Percentiles rank a stretch among this genome's conserved stretches.
Conservation (phyloP, 2,329 filamentous ascomycete species). For the Talaromyces rugulosus region DNA sequence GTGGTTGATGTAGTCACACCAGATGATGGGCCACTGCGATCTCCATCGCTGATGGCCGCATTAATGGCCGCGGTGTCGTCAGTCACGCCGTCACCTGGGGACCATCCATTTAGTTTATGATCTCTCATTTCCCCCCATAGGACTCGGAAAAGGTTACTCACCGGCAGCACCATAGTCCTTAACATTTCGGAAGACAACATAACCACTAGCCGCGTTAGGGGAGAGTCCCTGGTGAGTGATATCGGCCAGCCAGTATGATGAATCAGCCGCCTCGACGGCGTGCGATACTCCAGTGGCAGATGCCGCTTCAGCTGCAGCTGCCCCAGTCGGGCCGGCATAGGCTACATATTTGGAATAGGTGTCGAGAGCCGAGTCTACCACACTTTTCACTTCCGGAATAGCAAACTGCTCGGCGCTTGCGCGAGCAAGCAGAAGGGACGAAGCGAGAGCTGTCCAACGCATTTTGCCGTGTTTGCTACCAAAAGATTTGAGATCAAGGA, state of each 20-base stretch:
- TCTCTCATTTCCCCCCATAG: neutral
- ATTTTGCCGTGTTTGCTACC: neutral
- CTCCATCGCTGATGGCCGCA: constrained; percentile 41
- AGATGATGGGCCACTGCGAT: constrained; percentile 40
- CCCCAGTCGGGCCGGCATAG: constrained; percentile 15
- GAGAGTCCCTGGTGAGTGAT: constrained; percentile 25
- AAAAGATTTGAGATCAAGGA: neutral
- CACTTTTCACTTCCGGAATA: constrained; percentile 18
- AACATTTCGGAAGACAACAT: constrained; percentile 15
- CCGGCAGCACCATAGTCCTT: constrained; percentile 30
- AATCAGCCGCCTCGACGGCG: constrained; percentile 14
- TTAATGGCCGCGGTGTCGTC: constrained; percentile 57
- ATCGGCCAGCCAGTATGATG: constrained; percentile 29
- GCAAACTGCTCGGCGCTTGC: constrained; percentile 14
- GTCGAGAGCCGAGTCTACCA: constrained; percentile 15
- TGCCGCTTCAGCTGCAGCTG: constrained; percentile 5
- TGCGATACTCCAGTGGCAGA: constrained; percentile 5
- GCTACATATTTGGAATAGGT: constrained; percentile 16
- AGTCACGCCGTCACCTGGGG: constrained; percentile 44
- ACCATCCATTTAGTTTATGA: neutral
- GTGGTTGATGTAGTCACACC: constrained; percentile 45
- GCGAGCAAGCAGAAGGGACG: constrained; percentile 15
- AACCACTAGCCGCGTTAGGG: constrained; percentile 7
- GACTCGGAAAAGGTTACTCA: constrained; percentile 4
- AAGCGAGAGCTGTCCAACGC: neutral